A percentile compares a stretch with the other conserved stretches of the same genome.
phyloP scores from a whole-genome alignment of 2,329 filamentous ascomycete genomes.

The Stemphylium beticola region DNA sequence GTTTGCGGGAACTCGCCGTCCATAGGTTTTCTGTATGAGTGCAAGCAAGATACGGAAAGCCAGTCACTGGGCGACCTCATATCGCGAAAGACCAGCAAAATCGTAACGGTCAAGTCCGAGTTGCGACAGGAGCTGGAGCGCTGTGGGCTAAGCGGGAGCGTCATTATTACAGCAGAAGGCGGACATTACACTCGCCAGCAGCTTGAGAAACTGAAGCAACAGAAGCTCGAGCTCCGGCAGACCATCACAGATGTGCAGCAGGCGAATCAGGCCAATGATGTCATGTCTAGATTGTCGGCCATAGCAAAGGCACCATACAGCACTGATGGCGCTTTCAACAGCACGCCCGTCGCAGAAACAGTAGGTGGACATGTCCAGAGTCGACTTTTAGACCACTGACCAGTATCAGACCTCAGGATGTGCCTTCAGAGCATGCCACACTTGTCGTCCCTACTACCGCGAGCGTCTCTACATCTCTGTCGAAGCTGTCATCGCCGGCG shows the following conservation, averaged over 20 bases:
- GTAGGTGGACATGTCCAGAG: constrained; percentile 14
- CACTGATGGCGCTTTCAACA: constrained; percentile 29
- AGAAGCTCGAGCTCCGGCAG: constrained; percentile 41
- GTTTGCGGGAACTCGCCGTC: constrained; percentile 63
- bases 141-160: constrained; percentile 40
- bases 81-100: background rate
- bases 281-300: constrained; percentile 20
- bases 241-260: constrained; percentile 32
- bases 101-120: constrained; percentile 16
- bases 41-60: constrained; percentile 63
- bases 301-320: constrained; percentile 18
- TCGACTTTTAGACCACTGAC: no score
- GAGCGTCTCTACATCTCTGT: constrained; percentile 56
- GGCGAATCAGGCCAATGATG: constrained; percentile 25
- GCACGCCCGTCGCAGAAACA: constrained; percentile 14
- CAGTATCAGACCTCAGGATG: constrained; percentile 38
- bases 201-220: constrained; percentile 37
- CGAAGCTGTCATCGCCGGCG: constrained; percentile 50
- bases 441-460: constrained; percentile 58
- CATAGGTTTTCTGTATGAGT: constrained; percentile 76
- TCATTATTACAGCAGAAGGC: constrained; percentile 43
- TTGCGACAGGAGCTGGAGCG: constrained; percentile 37
- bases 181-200: constrained; percentile 44
- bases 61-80: constrained; percentile 15
- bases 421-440: constrained; percentile 55